Percentiles rank a stretch among this genome's conserved stretches.
phyloP scores from a whole-genome alignment of 2,329 filamentous ascomycete species.

The Pseudopyrenochaeta lycopersici region DNA sequence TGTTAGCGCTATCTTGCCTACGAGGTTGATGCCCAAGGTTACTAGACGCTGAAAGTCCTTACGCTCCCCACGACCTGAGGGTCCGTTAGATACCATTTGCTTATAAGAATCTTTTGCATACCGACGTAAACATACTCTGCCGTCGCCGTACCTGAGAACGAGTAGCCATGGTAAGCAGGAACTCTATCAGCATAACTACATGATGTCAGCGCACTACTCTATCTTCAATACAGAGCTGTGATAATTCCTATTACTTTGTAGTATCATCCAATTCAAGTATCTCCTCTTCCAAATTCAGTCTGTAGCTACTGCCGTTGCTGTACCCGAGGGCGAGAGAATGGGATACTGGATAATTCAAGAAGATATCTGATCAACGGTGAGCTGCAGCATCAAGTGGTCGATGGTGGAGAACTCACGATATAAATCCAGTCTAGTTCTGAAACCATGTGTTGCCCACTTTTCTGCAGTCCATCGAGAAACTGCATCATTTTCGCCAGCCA shows the following conservation, averaged over 20 bases:
- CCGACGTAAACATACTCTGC: slow-evolving; percentile 60
- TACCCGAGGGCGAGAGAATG: slow-evolving; percentile 45
- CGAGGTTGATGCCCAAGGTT: slow-evolving; percentile 53
- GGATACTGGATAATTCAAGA: slow-evolving; percentile 49
- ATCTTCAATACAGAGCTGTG: no score
- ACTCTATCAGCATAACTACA: slow-evolving; percentile 49
- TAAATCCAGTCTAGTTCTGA: slow-evolving; percentile 47
- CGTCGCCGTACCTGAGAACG: slow-evolving; percentile 55
- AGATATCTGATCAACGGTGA: slow-evolving; percentile 36
- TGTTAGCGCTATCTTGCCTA: slow-evolving; percentile 59
- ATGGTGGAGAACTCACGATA: slow-evolving; percentile 34
- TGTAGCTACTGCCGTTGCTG: slow-evolving; percentile 44
- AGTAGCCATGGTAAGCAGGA: slow-evolving; percentile 60
- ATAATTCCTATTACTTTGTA: slow-evolving; percentile 16
- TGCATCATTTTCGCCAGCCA: slow-evolving; percentile 45
- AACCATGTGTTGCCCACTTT: slow-evolving; percentile 46
- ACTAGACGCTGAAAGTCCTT: slow-evolving; percentile 56
- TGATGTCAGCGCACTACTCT: no score
- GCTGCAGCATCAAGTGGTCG: background rate
- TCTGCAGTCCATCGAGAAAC: slow-evolving; percentile 53
- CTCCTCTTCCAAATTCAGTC: slow-evolving; percentile 41
- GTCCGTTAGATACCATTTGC: no score
- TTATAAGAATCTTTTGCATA: background rate
- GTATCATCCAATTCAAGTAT: slow-evolving; percentile 45
- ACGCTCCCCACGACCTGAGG: slow-evolving; percentile 39